Percentiles rank a stretch among this genome's conserved stretches.
Conservation (phyloP, 2,329 filamentous ascomycete species). For the Claviceps arundinis region DNA sequence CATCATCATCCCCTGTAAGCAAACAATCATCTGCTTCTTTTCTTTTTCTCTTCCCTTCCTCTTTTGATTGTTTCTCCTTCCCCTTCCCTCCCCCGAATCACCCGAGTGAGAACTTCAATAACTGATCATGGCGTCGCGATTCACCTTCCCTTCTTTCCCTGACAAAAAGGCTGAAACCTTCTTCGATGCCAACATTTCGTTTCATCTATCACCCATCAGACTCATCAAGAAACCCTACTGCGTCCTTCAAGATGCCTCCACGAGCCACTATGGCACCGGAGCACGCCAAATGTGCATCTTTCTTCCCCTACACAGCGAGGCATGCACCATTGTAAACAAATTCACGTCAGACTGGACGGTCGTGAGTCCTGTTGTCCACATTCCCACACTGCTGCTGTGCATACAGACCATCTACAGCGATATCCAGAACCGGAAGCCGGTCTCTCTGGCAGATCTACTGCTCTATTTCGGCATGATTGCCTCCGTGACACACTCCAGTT, state of each 20-base stretch:
- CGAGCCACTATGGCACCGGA: neutral
- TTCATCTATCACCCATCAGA: conserved; percentile 4
- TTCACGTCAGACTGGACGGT: conserved; percentile 1
- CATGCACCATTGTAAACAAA: conserved; percentile 1
- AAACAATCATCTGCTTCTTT: too few relatives aligned
- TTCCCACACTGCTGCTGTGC: neutral
- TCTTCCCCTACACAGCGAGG: conserved; percentile 3
- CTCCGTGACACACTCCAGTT: conserved; percentile 1
- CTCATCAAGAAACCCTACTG: conserved; percentile 4
- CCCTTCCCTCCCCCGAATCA: too few relatives aligned
- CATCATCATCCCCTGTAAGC: conserved; percentile 1
- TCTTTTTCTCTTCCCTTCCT: neutral
- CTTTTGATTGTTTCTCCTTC: too few relatives aligned
- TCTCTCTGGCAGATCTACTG: neutral
- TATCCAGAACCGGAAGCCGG: neutral
- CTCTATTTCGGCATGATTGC: conserved; percentile 2
- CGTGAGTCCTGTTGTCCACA: neutral
- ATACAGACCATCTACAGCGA: conserved; percentile 4
- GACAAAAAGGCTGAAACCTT: neutral
- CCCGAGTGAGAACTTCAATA: too few relatives aligned
- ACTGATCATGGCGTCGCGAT: too few relatives aligned
- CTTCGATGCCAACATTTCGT: neutral
- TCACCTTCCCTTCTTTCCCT: too few relatives aligned
- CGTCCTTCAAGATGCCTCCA: conserved; percentile 2
- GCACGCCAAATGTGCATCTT: conserved; percentile 1